Evolutionary conservation across 768 basidiomycete genomes (phyloP), one percentile per base, ranked within the genome.

Genomic region (Boletus fagicola): DNA sequence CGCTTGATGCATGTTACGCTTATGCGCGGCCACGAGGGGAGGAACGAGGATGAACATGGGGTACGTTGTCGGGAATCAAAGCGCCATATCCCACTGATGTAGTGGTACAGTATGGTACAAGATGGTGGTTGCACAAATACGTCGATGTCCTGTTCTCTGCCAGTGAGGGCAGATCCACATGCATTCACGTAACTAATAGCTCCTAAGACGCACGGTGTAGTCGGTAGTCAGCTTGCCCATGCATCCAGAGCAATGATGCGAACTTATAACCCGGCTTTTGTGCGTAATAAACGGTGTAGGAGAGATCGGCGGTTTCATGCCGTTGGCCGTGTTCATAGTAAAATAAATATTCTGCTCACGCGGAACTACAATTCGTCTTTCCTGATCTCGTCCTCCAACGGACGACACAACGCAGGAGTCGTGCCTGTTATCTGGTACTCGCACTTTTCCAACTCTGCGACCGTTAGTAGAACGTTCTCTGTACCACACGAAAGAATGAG

Each of bases 361-460:
- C 12, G 26, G 18, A 35, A 45, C 56, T 74, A 72, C 51, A 72
- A 50, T 42, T 72, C 72, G 24, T 69, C 71, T 38, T 66, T 73
- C 36, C 38, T 71, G 47, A 62, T 65, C 35, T 62, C 65, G 24
- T 75, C 72, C n/a, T 74, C 76, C 38, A 73, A 64, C 2, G 71
- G 64, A 30, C 83, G 69, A 69, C 94, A 98, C 53, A 97, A 72
- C 2, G 94, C 93, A 12, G 94, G 94, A 0, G 84, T 83, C 36
- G 92, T 94, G 24, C 82, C 94, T 11, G 85, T 91, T 66, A 94
- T 83, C 67, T 87, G 84, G 66, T 98, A 98, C 72, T 95, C 93
- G 75, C 96, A 98, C 76, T 98, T 98, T 74, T 98, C 94, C 20
- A 95, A 81, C 74, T 99, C 97, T 45, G 81, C 80, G 5, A 98